These are phyloP conservation scores for Ogataea sp. DNA, from an alignment of 805 yeast species.

Conservation along the genomic window DNA sequence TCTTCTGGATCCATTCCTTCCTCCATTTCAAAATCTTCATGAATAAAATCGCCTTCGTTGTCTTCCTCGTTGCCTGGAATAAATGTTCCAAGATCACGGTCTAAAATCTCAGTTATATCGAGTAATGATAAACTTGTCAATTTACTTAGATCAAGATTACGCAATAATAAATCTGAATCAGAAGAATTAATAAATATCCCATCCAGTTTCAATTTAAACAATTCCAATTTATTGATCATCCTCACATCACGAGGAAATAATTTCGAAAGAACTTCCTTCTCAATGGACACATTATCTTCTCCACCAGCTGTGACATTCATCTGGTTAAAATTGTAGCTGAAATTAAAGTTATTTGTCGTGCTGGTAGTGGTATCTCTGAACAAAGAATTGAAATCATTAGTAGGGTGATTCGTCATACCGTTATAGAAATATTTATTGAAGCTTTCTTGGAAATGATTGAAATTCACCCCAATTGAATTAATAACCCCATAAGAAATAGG, in stretches of 20 bases:
- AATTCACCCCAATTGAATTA: constrained; percentile 9
- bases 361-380: constrained; percentile 4
- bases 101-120: constrained; percentile 11
- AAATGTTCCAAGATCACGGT: no score
- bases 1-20: constrained; percentile 7
- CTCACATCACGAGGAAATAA: not conserved
- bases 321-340: no score
- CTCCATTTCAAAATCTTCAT: constrained; percentile 8
- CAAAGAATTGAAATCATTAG: constrained; percentile 5
- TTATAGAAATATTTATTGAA: constrained; percentile 12
- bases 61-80: no score
- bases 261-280: not conserved
- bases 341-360: not conserved
- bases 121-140: constrained; percentile 11
- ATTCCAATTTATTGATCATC: constrained; percentile 2
- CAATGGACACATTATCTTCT: not conserved
- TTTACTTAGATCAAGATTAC: constrained; percentile 8
- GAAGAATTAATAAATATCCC: constrained; percentile 7
- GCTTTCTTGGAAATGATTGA: constrained; percentile 10
- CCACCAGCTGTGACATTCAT: constrained; percentile 1
- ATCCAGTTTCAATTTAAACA: constrained; percentile 10
- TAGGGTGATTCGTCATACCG: constrained; percentile 9
- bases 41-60: not conserved
- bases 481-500: constrained; percentile 9
- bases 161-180: constrained; percentile 8